Base-by-base conservation (phyloP, 164 flowering plant genomes). In the Sedum album region DNA sequence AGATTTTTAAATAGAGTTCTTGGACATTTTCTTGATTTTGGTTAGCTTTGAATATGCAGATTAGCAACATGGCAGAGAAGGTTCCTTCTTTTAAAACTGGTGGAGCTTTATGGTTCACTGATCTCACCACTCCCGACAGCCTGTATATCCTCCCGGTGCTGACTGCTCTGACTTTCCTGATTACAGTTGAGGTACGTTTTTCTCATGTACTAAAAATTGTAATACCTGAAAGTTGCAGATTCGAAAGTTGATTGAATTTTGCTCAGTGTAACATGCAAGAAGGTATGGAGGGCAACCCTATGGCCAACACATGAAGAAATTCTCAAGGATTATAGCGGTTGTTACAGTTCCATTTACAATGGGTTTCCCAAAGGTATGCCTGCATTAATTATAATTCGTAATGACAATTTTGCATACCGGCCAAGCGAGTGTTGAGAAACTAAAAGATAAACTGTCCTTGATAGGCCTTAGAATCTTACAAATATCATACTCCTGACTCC, bases 211-310 rank as follows among this genome's bases (percentile, higher is more conserved):
- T 23, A 28, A 21, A 21, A n/a, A 9, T 66, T 20, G 2, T 1
- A n/a, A 41, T 13, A n/a, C 53, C 35, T 6, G 5, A 23, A 21
- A n/a, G 26, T 13, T 66, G 28, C 15, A 31, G 14, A 49, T 53
- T 33, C 65, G 18, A 48, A 23, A n/a, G 26, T 36, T 68, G 25
- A 65, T 67, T 41, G 5, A 33, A 20, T 53, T 39, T 69, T 72
- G 30, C 6, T 51, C 76, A 90, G 96, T 82, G 76, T 71, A 88
- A 92, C 70, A 77, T 83, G 81, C 97, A 94, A 84, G 96, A 94
- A 74, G 97, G 99, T 25, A 26, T 94, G 84, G 96, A 94, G 80
- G 97, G 97, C 51, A 94, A 92, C 76, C 91, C 96, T 65, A 70
- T 78, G 66, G 96, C 86, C 71, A 80, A 77, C 8, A 86, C 86